Conservation (phyloP, 2,329 filamentous ascomycete species). For the Epichloe sp. region DNA sequence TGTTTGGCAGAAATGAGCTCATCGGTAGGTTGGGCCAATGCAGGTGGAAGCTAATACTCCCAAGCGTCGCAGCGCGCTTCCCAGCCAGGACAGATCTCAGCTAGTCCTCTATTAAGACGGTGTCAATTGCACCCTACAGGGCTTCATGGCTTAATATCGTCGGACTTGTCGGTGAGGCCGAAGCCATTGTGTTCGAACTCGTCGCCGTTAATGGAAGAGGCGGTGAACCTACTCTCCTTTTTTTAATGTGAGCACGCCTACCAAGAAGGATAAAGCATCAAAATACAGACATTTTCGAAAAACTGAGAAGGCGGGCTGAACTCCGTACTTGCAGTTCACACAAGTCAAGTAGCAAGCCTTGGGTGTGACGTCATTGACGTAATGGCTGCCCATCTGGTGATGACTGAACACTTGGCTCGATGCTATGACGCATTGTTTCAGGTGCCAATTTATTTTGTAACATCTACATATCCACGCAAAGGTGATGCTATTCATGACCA, state of each 20-base stretch:
- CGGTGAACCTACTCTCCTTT: no score
- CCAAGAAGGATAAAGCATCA: no score
- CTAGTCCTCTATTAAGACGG: not conserved
- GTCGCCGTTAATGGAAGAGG: not conserved
- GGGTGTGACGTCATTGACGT: conserved; percentile 1
- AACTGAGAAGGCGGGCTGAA: no score
- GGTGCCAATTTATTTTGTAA: no score
- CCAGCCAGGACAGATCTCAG: no score
- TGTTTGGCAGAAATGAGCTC: no score
- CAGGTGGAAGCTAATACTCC: no score
- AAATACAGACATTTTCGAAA: no score
- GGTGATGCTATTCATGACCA: not conserved
- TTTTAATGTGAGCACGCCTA: no score
- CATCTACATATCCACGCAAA: not conserved
- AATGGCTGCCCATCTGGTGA: not conserved
- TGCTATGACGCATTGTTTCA: not conserved
- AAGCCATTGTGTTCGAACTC: not conserved
- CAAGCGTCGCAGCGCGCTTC: no score
- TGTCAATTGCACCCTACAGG: not conserved
- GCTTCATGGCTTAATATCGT: not conserved
- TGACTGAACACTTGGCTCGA: not conserved
- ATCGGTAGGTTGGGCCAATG: no score
- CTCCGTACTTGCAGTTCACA: no score
- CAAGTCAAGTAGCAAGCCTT: not conserved
- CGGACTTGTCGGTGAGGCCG: not conserved